Conservation (phyloP, 2,329 filamentous ascomycete genomes). For the Neonectria faginata region DNA sequence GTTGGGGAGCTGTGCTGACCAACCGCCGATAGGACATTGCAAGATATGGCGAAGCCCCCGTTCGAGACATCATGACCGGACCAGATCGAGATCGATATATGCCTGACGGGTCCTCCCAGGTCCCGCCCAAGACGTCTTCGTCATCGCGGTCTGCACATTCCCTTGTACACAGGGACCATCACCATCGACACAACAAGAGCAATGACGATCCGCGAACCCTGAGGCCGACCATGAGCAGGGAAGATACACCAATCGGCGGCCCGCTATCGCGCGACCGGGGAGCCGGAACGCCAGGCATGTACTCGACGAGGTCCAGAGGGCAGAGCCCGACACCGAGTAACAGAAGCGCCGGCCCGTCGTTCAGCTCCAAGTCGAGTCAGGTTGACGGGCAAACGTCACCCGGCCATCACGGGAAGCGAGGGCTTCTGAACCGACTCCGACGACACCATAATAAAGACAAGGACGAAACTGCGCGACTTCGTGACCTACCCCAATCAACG, state of each 20-base stretch:
- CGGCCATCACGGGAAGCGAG: slow-evolving; percentile 62
- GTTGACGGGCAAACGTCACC: slow-evolving; percentile 71
- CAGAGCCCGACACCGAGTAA: slow-evolving; percentile 86
- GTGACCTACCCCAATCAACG: slow-evolving; percentile 64
- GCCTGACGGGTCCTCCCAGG: slow-evolving; percentile 59
- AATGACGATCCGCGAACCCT: slow-evolving; percentile 74
- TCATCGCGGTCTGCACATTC: slow-evolving; percentile 70
- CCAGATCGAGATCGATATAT: slow-evolving; percentile 77
- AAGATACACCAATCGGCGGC: slow-evolving; percentile 70
- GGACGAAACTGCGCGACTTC: slow-evolving; percentile 54
- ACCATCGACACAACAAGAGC: slow-evolving; percentile 77
- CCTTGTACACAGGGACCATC: slow-evolving; percentile 72
- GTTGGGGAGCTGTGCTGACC: slow-evolving; percentile 40
- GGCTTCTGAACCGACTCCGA: slow-evolving; percentile 63
- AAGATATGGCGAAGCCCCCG: slow-evolving; percentile 81
- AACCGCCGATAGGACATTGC: slow-evolving; percentile 71
- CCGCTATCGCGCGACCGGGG: slow-evolving; percentile 62
- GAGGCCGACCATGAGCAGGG: slow-evolving; percentile 79
- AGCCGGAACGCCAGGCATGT: slow-evolving; percentile 61
- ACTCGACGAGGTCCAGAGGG: slow-evolving; percentile 68
- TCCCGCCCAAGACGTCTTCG: slow-evolving; percentile 71
- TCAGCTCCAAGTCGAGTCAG: slow-evolving; percentile 61
- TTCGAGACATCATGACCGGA: slow-evolving; percentile 75
- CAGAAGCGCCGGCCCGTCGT: slow-evolving; percentile 64
- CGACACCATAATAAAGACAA: slow-evolving; percentile 69